Base-by-base conservation (phyloP, 1,284 basidiomycete genomes). In the Ustilago shanxiensis region DNA sequence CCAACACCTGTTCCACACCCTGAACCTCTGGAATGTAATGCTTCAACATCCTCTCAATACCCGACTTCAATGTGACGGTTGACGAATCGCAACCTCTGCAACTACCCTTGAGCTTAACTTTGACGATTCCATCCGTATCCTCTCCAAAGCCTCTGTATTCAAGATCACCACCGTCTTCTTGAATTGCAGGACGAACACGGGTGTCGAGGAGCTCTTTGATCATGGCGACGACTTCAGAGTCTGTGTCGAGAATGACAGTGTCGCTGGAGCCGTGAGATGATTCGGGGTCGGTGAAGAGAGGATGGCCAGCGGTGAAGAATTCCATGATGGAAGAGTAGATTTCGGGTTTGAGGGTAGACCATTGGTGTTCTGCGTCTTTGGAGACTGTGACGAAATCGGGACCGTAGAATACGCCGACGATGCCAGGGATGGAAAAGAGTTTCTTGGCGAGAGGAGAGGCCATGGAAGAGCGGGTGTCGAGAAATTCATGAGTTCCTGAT, bases 1-100 rank as follows among this genome's bases (percentile, higher is more conserved):
- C 95, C 55, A 98, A 87, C 72, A 92, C 94, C 91, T 98, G 95
- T 83, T 98, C 94, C 7, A 99, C 95, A n/a, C 91, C 91, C 87
- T 96, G 93, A 35, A 99, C 96, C 87, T 99, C 95, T 7, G 96
- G 96, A 62, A 99, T 94, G 84, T 98, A 99, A 87, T 99, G 96
- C 93, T 94, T 96, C 82, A 99, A 88, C 97, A 99, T 99, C 71
- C 96, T 89, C 88, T 99, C 97, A 62, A 83, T 83, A 26, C 82
- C 82, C n/a, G 58, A 66, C 60, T 98, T 99, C 72, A 99, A 89
- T 18, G 96, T 99, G 29, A 99, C 95, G 13, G 94, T 92, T 82
- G 93, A 94, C 39, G 93, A 94, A 76, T 91, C 91, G 87, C 96
- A 99, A 8, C 97, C 96, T 82, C 96, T 89, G 88, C 96, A 99